These are phyloP conservation scores for Xylaria sp. DNA, from an alignment of 2,329 filamentous ascomycete species.

Conservation along the genomic window DNA sequence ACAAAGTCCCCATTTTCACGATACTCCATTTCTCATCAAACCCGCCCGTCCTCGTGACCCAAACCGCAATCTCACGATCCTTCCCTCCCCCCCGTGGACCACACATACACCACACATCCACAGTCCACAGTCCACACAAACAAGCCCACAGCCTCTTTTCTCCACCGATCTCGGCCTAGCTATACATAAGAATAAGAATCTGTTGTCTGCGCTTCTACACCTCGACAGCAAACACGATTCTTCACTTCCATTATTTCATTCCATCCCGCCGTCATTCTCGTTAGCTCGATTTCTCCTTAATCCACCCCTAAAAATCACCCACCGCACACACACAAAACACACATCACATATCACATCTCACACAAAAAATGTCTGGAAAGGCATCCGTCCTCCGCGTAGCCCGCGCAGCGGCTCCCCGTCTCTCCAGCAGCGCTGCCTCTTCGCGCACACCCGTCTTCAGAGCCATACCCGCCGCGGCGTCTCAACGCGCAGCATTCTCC, in stretches of 20 bases:
- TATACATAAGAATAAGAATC: conserved; percentile 36
- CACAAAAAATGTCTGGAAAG: conserved; percentile 48
- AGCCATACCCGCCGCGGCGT: conserved; percentile 47
- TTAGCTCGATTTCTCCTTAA: conserved; percentile 11
- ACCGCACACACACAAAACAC: neutral
- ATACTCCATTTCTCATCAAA: conserved; percentile 42
- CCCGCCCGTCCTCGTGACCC: conserved; percentile 36
- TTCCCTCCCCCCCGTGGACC: conserved; percentile 1
- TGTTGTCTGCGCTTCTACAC: conserved; percentile 8
- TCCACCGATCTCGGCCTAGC: conserved; percentile 37
- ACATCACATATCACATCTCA: conserved; percentile 28
- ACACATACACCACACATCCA: too few species aligned
- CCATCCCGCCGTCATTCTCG: conserved; percentile 11
- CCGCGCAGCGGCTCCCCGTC: conserved; percentile 48
- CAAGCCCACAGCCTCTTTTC: conserved; percentile 24
- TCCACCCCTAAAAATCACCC: conserved; percentile 7
- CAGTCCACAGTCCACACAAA: neutral
- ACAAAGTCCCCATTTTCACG: conserved; percentile 28
- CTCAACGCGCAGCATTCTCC: conserved; percentile 53
- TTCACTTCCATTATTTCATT: conserved; percentile 31
- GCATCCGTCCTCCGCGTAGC: conserved; percentile 48
- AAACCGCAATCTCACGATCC: conserved; percentile 39
- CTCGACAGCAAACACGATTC: neutral
- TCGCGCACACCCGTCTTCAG: conserved; percentile 41
- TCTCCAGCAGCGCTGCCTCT: conserved; percentile 40